Percentiles rank a stretch among this genome's conserved stretches.
Conservation (phyloP, 202 grass and related monocot species). For the Bolboschoenoplectus hybrid region DNA sequence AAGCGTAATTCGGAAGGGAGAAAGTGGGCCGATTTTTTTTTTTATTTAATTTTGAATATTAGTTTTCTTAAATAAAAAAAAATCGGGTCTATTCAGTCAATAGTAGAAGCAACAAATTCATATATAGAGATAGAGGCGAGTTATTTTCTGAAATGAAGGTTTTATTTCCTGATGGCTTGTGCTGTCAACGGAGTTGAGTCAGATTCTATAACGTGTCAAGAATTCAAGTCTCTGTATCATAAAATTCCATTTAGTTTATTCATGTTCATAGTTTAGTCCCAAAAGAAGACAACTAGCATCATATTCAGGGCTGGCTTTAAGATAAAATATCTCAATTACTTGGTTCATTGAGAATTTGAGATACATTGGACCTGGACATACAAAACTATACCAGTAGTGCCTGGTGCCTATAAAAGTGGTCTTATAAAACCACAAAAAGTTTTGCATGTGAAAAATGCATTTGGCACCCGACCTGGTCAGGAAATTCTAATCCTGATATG, state of each 20-base stretch:
- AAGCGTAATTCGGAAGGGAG: background rate
- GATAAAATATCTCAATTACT: background rate
- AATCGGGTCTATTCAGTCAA: background rate
- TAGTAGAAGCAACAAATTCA: background rate
- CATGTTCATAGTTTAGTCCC: background rate
- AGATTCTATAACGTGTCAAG: background rate
- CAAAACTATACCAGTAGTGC: background rate
- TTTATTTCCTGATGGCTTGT: background rate
- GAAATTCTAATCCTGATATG: constrained; percentile 1
- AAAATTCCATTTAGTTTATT: background rate
- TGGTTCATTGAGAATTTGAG: background rate
- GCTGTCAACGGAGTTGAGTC: background rate
- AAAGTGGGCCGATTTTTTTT: background rate
- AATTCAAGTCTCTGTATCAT: background rate
- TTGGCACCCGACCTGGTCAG: background rate
- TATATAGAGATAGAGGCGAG: background rate
- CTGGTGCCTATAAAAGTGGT: background rate
- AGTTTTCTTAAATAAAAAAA: no score
- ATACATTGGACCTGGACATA: background rate
- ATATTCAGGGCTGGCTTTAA: background rate
- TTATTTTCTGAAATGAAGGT: background rate
- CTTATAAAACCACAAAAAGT: background rate
- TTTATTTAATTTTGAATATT: no score
- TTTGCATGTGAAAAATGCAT: constrained; percentile 6
- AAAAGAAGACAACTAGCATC: background rate